phyloP scores from a whole-genome alignment of 164 flowering plant genomes.

The Macadamia tetraphylla region DNA sequence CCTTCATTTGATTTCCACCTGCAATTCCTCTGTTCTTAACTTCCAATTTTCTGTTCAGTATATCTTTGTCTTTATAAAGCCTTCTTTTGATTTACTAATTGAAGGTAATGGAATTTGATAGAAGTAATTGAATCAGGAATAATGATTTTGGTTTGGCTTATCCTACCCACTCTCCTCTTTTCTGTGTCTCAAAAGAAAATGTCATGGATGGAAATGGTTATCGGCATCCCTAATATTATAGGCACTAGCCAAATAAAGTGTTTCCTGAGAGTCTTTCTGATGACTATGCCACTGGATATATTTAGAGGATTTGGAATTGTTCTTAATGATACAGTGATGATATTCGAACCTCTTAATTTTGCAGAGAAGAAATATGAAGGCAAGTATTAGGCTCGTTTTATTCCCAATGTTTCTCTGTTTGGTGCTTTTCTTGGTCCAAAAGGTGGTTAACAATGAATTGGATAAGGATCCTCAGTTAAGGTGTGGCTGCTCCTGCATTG shows the following conservation, averaged over 20 bases:
- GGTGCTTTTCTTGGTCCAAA: conserved; percentile 44
- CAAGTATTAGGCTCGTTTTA: conserved; percentile 46
- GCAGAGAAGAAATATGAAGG: conserved; percentile 59
- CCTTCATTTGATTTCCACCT: background rate
- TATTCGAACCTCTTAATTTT: conserved; percentile 11
- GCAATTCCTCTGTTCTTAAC: background rate
- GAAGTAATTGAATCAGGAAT: background rate
- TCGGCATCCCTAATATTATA: background rate
- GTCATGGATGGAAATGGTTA: too few relatives aligned
- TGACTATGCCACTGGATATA: background rate
- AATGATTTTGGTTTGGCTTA: background rate
- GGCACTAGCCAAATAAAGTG: background rate
- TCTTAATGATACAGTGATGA: background rate
- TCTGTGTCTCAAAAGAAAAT: background rate
- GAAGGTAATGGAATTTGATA: background rate
- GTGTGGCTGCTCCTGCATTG: too few relatives aligned
- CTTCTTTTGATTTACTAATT: background rate
- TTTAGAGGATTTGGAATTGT: background rate
- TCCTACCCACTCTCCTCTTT: background rate
- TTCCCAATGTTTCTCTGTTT: conserved; percentile 58
- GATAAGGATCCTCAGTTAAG: too few relatives aligned
- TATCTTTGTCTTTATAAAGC: background rate
- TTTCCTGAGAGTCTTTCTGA: background rate
- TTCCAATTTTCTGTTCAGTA: background rate
- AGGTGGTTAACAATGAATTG: conserved; percentile 39